These are phyloP conservation scores for Thalassiosira hispida DNA, from an alignment of 352 stramenopile genomes.

Conservation along the genomic window DNA sequence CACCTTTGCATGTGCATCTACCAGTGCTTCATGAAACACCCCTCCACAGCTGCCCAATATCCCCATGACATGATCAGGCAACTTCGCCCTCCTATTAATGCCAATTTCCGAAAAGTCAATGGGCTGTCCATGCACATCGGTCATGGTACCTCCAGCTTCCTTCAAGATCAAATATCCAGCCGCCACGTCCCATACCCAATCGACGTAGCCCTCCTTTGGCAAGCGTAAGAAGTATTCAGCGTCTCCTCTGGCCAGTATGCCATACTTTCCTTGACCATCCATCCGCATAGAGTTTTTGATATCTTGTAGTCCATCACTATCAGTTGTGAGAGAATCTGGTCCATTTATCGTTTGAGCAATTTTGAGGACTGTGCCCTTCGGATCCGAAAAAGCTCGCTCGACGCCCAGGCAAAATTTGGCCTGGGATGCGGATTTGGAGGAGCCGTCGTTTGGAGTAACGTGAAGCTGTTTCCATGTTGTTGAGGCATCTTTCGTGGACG, in stretches of 20 bases:
- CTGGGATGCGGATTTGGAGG: slow-evolving; percentile 8
- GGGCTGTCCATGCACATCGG: slow-evolving; percentile 88
- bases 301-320: slow-evolving; percentile 42
- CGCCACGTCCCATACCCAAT: slow-evolving; percentile 87
- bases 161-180: slow-evolving; percentile 71
- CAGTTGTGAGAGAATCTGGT: slow-evolving; percentile 23
- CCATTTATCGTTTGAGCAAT: slow-evolving; percentile 65
- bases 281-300: slow-evolving; percentile 61
- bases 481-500: background rate
- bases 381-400: slow-evolving; percentile 67
- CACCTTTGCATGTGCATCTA: slow-evolving; percentile 40
- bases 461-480: slow-evolving; percentile 36
- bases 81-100: slow-evolving; percentile 46
- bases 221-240: slow-evolving; percentile 73
- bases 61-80: slow-evolving; percentile 49
- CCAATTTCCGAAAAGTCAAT: slow-evolving; percentile 85
- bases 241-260: slow-evolving; percentile 69
- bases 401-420: slow-evolving; percentile 60
- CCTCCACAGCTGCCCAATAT: slow-evolving; percentile 63
- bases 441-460: slow-evolving; percentile 47
- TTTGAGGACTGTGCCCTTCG: slow-evolving; percentile 38
- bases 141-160: slow-evolving; percentile 84
- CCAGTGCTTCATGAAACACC: slow-evolving; percentile 51
- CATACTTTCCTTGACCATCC: slow-evolving; percentile 81
- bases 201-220: slow-evolving; percentile 68